Conservation (phyloP, 164 flowering plant species). For the Tetracentron sinense region DNA sequence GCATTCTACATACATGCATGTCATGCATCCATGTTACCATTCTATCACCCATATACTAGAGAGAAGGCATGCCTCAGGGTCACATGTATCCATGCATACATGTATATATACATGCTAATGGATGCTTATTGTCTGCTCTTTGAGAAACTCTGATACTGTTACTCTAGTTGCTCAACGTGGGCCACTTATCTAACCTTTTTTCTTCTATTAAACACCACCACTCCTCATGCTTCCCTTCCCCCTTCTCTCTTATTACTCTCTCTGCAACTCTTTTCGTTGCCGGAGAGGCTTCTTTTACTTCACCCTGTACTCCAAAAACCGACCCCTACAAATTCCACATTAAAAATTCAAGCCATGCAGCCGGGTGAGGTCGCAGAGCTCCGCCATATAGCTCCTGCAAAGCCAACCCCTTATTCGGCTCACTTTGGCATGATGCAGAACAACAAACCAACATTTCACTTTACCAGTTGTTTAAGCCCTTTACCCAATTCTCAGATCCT, state of each 20-base stretch:
- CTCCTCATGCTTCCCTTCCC: conserved; percentile 20
- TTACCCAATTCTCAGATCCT: conserved; percentile 18
- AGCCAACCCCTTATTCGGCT: conserved; percentile 20
- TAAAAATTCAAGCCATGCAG: conserved; percentile 20
- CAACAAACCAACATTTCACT: conserved; percentile 26
- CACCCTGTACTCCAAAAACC: conserved; percentile 11
- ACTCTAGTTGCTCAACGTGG: conserved; percentile 26
- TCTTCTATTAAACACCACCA: conserved; percentile 38
- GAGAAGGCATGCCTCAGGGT: background rate
- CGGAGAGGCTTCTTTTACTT: background rate
- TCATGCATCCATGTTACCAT: conserved; percentile 1
- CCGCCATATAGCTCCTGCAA: conserved; percentile 31
- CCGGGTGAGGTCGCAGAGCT: conserved; percentile 37
- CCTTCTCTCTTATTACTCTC: background rate
- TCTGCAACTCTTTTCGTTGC: background rate
- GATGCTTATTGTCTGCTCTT: conserved; percentile 26
- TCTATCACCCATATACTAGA: background rate
- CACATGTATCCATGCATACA: conserved; percentile 2
- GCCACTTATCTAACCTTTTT: conserved; percentile 30
- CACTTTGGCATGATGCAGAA: conserved; percentile 29
- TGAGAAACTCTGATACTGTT: conserved; percentile 29
- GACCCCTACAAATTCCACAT: conserved; percentile 7
- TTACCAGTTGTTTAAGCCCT: conserved; percentile 27
- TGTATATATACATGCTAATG: conserved; percentile 17
- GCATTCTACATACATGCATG: conserved; percentile 3